These are phyloP conservation scores for Arachis monticola DNA, from an alignment of 331 rosid genomes.

Conservation along the genomic window DNA sequence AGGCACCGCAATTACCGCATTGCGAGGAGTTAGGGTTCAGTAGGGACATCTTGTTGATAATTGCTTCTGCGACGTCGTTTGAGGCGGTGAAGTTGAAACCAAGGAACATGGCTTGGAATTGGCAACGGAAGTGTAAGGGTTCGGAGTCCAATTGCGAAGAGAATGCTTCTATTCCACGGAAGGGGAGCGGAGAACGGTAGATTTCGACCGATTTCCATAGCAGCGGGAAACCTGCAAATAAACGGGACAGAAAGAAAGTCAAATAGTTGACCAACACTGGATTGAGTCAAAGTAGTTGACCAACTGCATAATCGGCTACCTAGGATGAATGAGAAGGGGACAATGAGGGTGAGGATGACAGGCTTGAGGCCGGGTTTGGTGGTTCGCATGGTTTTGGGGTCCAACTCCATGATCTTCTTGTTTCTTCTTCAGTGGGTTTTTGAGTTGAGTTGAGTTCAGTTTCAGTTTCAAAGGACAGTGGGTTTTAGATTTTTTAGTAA, in stretches of 20 bases:
- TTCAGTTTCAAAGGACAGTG: no score
- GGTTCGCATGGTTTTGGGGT: conserved; percentile 64
- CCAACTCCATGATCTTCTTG: conserved; percentile 34
- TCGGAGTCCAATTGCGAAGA: conserved; percentile 63
- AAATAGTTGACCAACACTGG: no score
- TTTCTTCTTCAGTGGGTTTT: conserved; percentile 20
- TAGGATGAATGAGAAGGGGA: conserved; percentile 74
- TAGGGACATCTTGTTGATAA: conserved; percentile 46
- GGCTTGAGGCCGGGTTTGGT: conserved; percentile 87
- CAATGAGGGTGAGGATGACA: conserved; percentile 60
- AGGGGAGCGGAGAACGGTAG: conserved; percentile 86
- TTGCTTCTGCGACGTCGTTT: conserved; percentile 44
- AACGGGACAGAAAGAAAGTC: neutral
- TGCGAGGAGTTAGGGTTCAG: conserved; percentile 46
- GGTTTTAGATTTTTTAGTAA: no score
- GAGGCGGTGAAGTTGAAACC: conserved; percentile 58
- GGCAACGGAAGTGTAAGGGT: conserved; percentile 73
- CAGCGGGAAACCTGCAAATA: conserved; percentile 65
- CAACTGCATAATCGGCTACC: conserved; percentile 43
- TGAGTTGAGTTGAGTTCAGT: no score
- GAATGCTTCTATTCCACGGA: conserved; percentile 65
- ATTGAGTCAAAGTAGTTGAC: neutral
- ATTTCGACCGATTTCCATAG: conserved; percentile 90
- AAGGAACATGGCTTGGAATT: conserved; percentile 63
- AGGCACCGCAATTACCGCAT: conserved; percentile 60